Conservation (phyloP, 2,329 filamentous ascomycete genomes). For the Daldinia eschscholtzii region DNA sequence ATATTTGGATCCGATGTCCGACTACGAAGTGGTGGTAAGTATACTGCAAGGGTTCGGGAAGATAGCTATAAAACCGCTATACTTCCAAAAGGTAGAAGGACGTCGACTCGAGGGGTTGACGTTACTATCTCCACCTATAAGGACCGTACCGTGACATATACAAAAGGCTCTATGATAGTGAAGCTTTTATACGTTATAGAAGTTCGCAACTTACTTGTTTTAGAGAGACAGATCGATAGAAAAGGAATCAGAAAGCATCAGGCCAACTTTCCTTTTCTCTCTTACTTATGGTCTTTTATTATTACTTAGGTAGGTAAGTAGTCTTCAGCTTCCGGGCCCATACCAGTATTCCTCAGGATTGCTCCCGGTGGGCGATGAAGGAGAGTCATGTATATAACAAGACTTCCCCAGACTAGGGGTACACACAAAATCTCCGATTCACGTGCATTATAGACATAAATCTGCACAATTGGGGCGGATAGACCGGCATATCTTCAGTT, state of each 20-base stretch:
- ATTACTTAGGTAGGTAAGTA: not conserved
- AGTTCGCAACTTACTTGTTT: too few relatives aligned
- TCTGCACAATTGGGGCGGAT: slow-evolving; percentile 16
- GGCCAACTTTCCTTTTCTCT: not conserved
- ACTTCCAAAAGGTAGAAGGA: too few relatives aligned
- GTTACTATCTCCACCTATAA: too few relatives aligned
- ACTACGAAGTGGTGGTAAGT: too few relatives aligned
- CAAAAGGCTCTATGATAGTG: too few relatives aligned
- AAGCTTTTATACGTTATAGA: too few relatives aligned
- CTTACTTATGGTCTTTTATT: not conserved
- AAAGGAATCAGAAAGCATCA: not conserved
- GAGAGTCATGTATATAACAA: not conserved
- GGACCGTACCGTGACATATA: too few relatives aligned
- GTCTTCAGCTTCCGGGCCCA: not conserved
- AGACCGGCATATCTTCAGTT: slow-evolving; percentile 19
- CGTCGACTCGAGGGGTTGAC: too few relatives aligned
- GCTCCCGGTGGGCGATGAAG: slow-evolving; percentile 1
- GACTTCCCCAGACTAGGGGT: not conserved
- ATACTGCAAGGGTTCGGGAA: too few relatives aligned
- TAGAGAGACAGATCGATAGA: too few relatives aligned
- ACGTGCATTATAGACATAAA: not conserved
- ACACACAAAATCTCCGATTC: not conserved
- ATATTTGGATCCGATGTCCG: too few relatives aligned
- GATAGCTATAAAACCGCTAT: too few relatives aligned
- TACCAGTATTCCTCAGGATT: not conserved